Evolutionary conservation across 2,329 filamentous ascomycete species (phyloP).

Genomic region (Colletotrichum sp.): DNA sequence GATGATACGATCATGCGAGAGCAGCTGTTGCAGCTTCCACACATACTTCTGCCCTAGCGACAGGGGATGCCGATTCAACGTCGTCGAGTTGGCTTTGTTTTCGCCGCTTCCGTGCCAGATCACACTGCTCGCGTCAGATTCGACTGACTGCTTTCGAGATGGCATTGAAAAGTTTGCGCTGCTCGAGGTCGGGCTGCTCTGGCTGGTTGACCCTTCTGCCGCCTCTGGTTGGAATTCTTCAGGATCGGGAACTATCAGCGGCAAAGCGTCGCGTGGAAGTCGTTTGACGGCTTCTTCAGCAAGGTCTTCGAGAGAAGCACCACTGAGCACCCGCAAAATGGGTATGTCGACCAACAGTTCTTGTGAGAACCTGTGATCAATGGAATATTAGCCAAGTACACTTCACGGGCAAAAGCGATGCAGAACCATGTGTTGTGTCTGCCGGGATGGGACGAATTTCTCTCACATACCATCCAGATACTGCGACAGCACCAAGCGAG

Average conservation of each 20-base stretch:
- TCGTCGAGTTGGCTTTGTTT: background rate
- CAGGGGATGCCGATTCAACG: background rate
- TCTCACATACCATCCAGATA: slow-evolving; percentile 44
- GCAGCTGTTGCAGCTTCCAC: background rate
- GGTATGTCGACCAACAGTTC: slow-evolving; percentile 47
- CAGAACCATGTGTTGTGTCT: background rate
- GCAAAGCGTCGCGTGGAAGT: background rate
- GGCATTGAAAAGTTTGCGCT: background rate
- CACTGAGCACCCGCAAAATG: slow-evolving; percentile 49
- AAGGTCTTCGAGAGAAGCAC: slow-evolving; percentile 25
- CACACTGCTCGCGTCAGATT: background rate
- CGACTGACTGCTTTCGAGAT: background rate
- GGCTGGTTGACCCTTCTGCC: background rate
- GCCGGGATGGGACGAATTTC: background rate
- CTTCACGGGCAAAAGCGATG: too few species aligned
- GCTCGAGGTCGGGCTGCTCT: background rate
- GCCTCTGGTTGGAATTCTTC: background rate
- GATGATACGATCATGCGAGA: slow-evolving; percentile 35
- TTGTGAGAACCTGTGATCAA: slow-evolving; percentile 43
- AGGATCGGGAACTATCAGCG: background rate
- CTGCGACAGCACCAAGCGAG: slow-evolving; percentile 33
- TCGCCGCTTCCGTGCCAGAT: background rate
- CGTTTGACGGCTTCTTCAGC: background rate
- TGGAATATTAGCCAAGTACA: background rate
- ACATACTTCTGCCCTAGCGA: background rate